phyloP scores from a whole-genome alignment of 2,329 filamentous ascomycete genomes.

The Trichoderma semiorbis region DNA sequence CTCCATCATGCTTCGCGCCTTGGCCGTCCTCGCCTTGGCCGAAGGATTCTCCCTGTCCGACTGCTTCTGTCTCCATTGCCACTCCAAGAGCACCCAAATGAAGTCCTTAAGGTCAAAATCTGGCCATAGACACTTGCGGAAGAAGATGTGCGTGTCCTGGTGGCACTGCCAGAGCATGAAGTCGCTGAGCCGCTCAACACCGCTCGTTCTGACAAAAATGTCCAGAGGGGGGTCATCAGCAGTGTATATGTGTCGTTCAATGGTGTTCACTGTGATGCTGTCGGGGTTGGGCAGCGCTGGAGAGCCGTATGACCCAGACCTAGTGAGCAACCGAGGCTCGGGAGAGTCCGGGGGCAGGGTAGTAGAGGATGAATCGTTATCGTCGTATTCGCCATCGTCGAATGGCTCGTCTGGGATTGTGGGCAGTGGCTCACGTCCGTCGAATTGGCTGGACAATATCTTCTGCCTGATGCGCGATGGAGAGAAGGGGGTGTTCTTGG shows the following conservation, averaged over 20 bases:
- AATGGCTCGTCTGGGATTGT: constrained; percentile 50
- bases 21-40: constrained; percentile 29
- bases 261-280: constrained; percentile 75
- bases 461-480: constrained; percentile 84
- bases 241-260: constrained; percentile 86
- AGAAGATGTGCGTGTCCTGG: constrained; percentile 86
- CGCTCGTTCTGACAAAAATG: constrained; percentile 86
- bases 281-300: constrained; percentile 67
- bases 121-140: constrained; percentile 89
- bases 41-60: constrained; percentile 50
- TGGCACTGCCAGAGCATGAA: constrained; percentile 99
- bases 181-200: constrained; percentile 87
- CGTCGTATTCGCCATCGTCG: constrained; percentile 45
- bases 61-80: constrained; percentile 67
- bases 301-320: constrained; percentile 34
- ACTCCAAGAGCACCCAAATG: constrained; percentile 86
- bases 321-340: constrained; percentile 35
- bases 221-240: constrained; percentile 82
- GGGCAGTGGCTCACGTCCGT: constrained; percentile 44
- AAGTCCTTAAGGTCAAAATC: constrained; percentile 95
- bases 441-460: constrained; percentile 66
- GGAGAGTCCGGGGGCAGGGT: constrained; percentile 56
- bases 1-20: constrained; percentile 26
- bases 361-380: constrained; percentile 52
- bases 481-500: constrained; percentile 71